Evolutionary conservation across 2,329 filamentous ascomycete genomes (phyloP).

Genomic region (Ophiostoma sp.): DNA sequence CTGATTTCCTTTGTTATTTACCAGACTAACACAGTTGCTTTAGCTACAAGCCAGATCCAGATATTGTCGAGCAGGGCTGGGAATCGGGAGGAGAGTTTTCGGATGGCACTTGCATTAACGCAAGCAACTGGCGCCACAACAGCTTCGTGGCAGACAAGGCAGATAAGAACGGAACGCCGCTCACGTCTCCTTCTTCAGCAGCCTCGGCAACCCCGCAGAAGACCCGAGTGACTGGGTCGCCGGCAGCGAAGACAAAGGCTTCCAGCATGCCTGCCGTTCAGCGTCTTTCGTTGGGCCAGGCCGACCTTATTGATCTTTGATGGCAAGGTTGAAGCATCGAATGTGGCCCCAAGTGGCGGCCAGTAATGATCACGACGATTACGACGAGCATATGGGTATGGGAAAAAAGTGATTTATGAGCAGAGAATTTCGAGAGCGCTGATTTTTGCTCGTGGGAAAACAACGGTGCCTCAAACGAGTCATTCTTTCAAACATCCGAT

Average conservation of each 20-base stretch:
- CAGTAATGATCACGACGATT: not conserved
- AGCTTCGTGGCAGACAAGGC: not conserved
- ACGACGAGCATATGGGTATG: not conserved
- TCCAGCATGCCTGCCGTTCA: not conserved
- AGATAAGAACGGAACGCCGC: not conserved
- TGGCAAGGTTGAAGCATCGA: too few species aligned
- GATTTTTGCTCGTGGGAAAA: not conserved
- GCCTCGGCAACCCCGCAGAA: not conserved
- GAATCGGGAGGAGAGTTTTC: slow-evolving; percentile 37
- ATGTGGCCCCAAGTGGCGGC: not conserved
- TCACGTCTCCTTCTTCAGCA: not conserved
- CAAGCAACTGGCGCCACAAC: not conserved
- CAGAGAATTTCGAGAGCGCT: slow-evolving; percentile 13
- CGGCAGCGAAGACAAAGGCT: not conserved
- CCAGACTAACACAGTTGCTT: not conserved
- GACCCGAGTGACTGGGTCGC: not conserved
- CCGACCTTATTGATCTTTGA: slow-evolving; percentile 22
- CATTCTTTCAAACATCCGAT: not conserved
- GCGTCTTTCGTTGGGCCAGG: not conserved
- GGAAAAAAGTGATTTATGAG: not conserved
- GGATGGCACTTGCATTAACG: slow-evolving; percentile 34
- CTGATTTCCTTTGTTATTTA: not conserved
- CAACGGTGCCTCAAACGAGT: not conserved
- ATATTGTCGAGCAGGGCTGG: slow-evolving; percentile 34
- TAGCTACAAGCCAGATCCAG: slow-evolving; percentile 16